Conservation (phyloP, 768 basidiomycete genomes). For the Psilocybe sp. region DNA sequence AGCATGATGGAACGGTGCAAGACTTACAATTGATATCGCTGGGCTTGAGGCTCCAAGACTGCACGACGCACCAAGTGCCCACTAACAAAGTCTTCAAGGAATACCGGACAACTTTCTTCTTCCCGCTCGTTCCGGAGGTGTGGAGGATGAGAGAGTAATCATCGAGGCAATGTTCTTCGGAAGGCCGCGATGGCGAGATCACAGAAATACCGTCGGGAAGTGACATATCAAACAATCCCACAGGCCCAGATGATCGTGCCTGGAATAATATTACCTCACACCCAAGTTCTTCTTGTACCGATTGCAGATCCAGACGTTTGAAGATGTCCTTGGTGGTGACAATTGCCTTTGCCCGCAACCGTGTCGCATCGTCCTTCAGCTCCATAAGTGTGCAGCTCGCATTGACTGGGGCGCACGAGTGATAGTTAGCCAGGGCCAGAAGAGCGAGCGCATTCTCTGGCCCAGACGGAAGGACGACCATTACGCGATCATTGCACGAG, state of each 20-base stretch:
- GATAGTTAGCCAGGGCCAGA: slow-evolving; percentile 39
- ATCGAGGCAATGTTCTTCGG: slow-evolving; percentile 32
- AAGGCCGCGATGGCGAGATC: slow-evolving; percentile 17
- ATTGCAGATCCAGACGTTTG: slow-evolving; percentile 33
- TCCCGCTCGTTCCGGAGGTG: slow-evolving; percentile 58
- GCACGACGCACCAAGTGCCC: slow-evolving; percentile 40
- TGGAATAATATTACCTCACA: slow-evolving; percentile 39
- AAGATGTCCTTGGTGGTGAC: slow-evolving; percentile 38
- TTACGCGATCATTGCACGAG: slow-evolving; percentile 43
- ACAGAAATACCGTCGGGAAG: slow-evolving; percentile 19
- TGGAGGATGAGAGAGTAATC: slow-evolving; percentile 56
- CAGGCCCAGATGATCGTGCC: slow-evolving; percentile 28
- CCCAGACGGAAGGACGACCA: slow-evolving; percentile 42
- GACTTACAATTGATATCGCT: slow-evolving; percentile 45
- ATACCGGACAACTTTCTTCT: slow-evolving; percentile 49
- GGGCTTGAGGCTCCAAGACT: slow-evolving; percentile 37
- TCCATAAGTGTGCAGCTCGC: slow-evolving; percentile 42
- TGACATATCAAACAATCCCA: slow-evolving; percentile 39
- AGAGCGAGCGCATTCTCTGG: slow-evolving; percentile 45
- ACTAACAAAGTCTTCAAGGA: slow-evolving; percentile 39
- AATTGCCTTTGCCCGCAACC: slow-evolving; percentile 37
- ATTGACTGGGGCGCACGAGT: slow-evolving; percentile 47
- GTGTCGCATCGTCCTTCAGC: slow-evolving; percentile 37
- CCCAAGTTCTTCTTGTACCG: slow-evolving; percentile 29
- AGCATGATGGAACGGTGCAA: neutral